Evolutionary conservation across 2,329 filamentous ascomycete species (phyloP), one percentile per base, ranked within the genome.

Genomic region (Phialemoniopsis sp.): DNA sequence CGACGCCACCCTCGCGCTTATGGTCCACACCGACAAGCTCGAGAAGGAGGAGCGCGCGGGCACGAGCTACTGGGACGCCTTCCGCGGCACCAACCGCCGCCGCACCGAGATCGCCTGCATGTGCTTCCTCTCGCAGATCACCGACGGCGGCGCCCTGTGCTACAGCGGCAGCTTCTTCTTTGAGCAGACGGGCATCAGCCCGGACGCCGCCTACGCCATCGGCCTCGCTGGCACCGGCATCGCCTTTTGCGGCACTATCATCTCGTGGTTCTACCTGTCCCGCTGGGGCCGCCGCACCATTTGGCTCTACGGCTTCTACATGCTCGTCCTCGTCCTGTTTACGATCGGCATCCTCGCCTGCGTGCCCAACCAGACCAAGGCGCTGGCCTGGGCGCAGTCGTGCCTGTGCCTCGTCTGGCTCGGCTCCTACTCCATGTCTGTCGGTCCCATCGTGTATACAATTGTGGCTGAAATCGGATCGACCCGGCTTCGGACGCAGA

Each of bases 91-190:
- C 13, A 66, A 76, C 49, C 57, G 62, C 3, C 63, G 66, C 31
- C 64, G 68, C 32, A 70, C 68, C 4, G 64, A 72, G 49, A 66
- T 73, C 38, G 63, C 62, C 17, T 63, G 61, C 47, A 57, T 66
- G 55, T 42, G 56, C 13, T 66, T 67, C 49, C 41, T 65, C 29
- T 63, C 58, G 2, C 69, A 72, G 44, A 65, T 67, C 46, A 62
- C 62, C 5, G 57, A 62, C 40, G 62, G 68, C 13, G 59, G 59
- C 30, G 58, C 62, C 13, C 54, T 45, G 36, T 62, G 61, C 49
- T 68, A 69, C 45, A 62, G 53, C 9, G 62, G 62, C 10, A 63
- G 63, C 18, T 72, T 68, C 57, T 72, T 72, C 54, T 70, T 69
- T 55, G 58, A 66, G 33, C 65, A 68, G 46, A 60, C 66, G 2